Conservation (phyloP, 192 early-diverging fungal species). For the Coemansia sp. region DNA sequence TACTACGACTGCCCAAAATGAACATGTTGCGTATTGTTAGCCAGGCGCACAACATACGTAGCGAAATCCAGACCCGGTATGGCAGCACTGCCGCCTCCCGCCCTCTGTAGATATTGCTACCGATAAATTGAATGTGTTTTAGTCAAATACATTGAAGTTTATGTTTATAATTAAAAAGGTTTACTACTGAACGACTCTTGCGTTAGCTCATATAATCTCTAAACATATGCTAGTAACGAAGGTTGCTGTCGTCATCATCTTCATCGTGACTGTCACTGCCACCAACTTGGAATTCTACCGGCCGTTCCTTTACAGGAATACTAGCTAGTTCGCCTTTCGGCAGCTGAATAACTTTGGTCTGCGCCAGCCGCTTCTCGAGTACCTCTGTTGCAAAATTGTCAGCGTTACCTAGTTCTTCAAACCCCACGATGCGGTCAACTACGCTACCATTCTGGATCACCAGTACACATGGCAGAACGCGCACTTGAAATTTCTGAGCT, state of each 20-base stretch:
- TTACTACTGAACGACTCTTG: no score
- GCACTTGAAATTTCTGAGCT: conserved; percentile 82
- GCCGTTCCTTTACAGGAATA: conserved; percentile 38
- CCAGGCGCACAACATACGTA: conserved; percentile 68
- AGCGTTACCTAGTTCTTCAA: conserved; percentile 88
- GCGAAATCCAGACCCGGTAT: conserved; percentile 67
- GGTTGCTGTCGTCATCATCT: background rate
- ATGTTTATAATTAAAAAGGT: no score
- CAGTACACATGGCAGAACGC: conserved; percentile 87
- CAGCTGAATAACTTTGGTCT: conserved; percentile 58
- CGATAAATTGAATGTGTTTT: background rate
- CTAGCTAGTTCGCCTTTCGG: conserved; percentile 36
- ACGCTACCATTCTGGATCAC: conserved; percentile 68
- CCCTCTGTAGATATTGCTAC: background rate
- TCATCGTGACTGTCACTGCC: background rate
- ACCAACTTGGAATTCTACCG: conserved; percentile 18
- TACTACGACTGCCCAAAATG: conserved; percentile 74
- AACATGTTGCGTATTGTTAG: conserved; percentile 69
- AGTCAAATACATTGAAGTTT: background rate
- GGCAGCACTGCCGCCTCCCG: conserved; percentile 7
- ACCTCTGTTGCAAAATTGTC: conserved; percentile 79
- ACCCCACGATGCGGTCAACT: conserved; percentile 83
- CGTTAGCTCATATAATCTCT: no score
- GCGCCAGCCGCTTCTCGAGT: conserved; percentile 69
- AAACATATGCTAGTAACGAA: background rate